phyloP scores from a whole-genome alignment of 371 early-diverging fungal species.

The Apophysomyces ossiformis region DNA sequence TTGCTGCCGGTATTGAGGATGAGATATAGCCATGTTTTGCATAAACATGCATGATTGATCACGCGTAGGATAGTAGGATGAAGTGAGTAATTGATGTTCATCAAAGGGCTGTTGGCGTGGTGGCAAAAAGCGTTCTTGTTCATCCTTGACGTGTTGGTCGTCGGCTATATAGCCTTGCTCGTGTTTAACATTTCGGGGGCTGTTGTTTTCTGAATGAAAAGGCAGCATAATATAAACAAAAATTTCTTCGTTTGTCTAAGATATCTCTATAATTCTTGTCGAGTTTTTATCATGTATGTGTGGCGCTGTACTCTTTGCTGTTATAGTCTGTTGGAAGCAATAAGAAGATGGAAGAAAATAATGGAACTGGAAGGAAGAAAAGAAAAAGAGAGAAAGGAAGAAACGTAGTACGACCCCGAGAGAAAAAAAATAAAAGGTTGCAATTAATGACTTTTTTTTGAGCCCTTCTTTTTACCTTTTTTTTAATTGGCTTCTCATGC shows the following conservation, averaged over 20 bases:
- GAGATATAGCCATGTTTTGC: conserved; percentile 6
- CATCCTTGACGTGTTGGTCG: background rate
- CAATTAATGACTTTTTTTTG: background rate
- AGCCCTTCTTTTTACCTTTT: background rate
- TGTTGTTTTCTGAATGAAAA: background rate
- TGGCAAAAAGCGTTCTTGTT: background rate
- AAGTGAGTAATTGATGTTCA: background rate
- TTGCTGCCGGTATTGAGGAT: background rate
- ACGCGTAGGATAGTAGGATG: conserved; percentile 1
- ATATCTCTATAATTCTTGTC: background rate
- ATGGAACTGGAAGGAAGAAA: background rate
- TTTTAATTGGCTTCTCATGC: background rate
- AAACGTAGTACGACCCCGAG: conserved; percentile 1
- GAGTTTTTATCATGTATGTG: background rate
- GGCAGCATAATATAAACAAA: conserved; percentile 11
- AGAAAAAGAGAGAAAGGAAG: conserved; percentile 1
- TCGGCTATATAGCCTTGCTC: background rate
- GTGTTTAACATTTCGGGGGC: background rate
- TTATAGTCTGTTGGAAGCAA: background rate
- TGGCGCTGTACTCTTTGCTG: background rate
- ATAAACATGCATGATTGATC: conserved; percentile 8
- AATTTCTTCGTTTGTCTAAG: background rate
- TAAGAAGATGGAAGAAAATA: conserved; percentile 9
- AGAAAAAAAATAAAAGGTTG: background rate
- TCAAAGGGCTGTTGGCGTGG: background rate